Percentiles rank a stretch among this genome's conserved stretches.
These are phyloP conservation scores for Terfezia claveryi DNA, from an alignment of 495 filamentous ascomycete genomes.

Conservation along the genomic window DNA sequence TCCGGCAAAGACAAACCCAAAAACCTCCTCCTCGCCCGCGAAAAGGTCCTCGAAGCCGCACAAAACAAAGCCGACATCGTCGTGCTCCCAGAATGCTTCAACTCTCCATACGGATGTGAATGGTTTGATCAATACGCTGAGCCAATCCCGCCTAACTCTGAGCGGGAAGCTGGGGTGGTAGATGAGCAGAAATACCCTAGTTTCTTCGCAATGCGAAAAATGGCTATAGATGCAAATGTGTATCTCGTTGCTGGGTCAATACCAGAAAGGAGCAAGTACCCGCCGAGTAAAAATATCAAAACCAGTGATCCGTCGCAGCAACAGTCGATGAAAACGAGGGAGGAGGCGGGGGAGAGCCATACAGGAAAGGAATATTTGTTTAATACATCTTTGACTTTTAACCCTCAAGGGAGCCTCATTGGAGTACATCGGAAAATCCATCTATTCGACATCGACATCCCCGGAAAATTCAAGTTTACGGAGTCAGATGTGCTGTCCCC, in stretches of 20 bases:
- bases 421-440: slow-evolving; percentile 83
- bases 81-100: slow-evolving; percentile 76
- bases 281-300: slow-evolving; percentile 11
- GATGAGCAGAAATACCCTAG: slow-evolving; percentile 41
- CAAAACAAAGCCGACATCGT: slow-evolving; percentile 49
- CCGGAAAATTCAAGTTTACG: slow-evolving; percentile 73
- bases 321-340: slow-evolving; percentile 1
- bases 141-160: slow-evolving; percentile 51
- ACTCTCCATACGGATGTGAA: slow-evolving; percentile 81
- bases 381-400: slow-evolving; percentile 77
- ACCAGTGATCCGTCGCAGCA: slow-evolving; percentile 7
- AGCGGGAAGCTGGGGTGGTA: slow-evolving; percentile 11
- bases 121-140: slow-evolving; percentile 88
- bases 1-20: slow-evolving; percentile 55
- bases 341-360: not conserved
- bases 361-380: slow-evolving; percentile 46
- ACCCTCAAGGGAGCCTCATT: slow-evolving; percentile 50
- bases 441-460: slow-evolving; percentile 98
- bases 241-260: slow-evolving; percentile 87
- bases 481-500: slow-evolving; percentile 76
- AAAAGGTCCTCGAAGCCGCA: slow-evolving; percentile 66
- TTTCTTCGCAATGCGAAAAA: slow-evolving; percentile 59
- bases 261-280: slow-evolving; percentile 36
- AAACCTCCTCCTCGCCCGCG: slow-evolving; percentile 63
- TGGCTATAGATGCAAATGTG: slow-evolving; percentile 51